A percentile compares a stretch with the other conserved stretches of the same genome.
phyloP scores from a whole-genome alignment of 2,329 filamentous ascomycete genomes.

The Davidsoniella neocaledoniae region DNA sequence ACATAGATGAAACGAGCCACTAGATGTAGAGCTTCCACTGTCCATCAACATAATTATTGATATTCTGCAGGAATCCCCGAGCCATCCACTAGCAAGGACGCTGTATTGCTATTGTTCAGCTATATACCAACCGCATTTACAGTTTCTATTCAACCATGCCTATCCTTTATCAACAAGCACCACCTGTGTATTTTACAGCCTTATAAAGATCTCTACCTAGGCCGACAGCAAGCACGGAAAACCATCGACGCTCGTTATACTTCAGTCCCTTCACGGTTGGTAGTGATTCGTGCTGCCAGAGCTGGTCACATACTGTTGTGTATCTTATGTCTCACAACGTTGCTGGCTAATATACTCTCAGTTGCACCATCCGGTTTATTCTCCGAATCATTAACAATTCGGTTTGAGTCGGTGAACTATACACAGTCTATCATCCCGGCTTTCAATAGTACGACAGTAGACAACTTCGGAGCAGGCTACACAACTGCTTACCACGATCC shows the following conservation, averaged over 20 bases:
- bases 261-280: conserved; percentile 37
- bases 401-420: not conserved
- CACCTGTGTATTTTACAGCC: conserved; percentile 39
- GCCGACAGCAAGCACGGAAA: conserved; percentile 18
- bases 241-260: conserved; percentile 32
- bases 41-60: not conserved
- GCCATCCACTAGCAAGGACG: conserved; percentile 19
- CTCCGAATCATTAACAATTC: conserved; percentile 20
- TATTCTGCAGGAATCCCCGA: conserved; percentile 18
- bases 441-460: not conserved
- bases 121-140: conserved; percentile 38
- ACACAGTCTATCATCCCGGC: not conserved
- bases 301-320: conserved; percentile 29
- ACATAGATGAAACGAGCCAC: too few species aligned
- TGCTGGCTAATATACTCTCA: conserved; percentile 36
- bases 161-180: conserved; percentile 35
- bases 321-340: conserved; percentile 28
- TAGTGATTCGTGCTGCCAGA: conserved; percentile 27
- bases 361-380: conserved; percentile 36
- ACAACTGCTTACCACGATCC: conserved; percentile 14
- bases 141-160: conserved; percentile 39
- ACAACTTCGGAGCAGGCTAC: not conserved
- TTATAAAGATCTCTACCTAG: conserved; percentile 29
- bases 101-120: conserved; percentile 24
- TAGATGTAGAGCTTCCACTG: not conserved